Evolutionary conservation across 257 asterid species (phyloP).

Genomic region (Plantago elongata): DNA sequence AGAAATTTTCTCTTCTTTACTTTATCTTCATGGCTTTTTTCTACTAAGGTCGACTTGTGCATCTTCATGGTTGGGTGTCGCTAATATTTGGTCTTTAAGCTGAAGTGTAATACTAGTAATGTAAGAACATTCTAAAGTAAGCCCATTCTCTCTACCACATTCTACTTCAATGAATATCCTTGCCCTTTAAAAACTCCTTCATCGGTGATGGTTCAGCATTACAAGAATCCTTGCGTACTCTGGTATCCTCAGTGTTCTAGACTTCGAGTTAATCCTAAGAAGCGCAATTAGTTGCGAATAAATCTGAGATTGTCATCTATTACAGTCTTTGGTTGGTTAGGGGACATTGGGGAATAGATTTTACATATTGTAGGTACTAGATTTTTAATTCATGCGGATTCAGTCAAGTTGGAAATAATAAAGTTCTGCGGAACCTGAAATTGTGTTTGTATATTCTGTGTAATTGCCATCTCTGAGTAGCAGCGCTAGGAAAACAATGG

Average conservation of each 20-base stretch:
- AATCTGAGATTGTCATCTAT: background rate
- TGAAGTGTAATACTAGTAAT: slow-evolving; percentile 12
- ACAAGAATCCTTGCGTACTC: slow-evolving; percentile 35
- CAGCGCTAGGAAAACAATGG: background rate
- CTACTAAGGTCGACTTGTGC: background rate
- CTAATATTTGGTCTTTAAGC: slow-evolving; percentile 15
- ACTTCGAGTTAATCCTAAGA: slow-evolving; percentile 12
- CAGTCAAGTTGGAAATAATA: background rate
- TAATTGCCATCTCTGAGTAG: slow-evolving; percentile 5
- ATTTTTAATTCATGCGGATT: background rate
- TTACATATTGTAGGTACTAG: too few relatives aligned
- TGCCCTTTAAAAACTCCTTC: slow-evolving; percentile 9
- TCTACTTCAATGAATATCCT: background rate
- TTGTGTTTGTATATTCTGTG: slow-evolving; percentile 1
- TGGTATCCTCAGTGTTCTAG: slow-evolving; percentile 7
- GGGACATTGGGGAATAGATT: too few relatives aligned
- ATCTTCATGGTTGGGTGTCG: slow-evolving; percentile 6
- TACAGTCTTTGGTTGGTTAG: too few relatives aligned
- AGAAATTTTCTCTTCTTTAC: background rate
- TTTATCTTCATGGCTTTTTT: slow-evolving; percentile 9
- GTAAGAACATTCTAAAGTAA: slow-evolving; percentile 14
- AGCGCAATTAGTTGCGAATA: background rate
- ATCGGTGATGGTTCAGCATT: slow-evolving; percentile 18
- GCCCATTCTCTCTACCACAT: slow-evolving; percentile 13
- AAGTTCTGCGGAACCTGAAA: background rate